Percentiles rank a stretch among this genome's conserved stretches.
These are phyloP conservation scores for Entomortierella parvispora DNA, from an alignment of 192 early-diverging fungal species.

Conservation along the genomic window DNA sequence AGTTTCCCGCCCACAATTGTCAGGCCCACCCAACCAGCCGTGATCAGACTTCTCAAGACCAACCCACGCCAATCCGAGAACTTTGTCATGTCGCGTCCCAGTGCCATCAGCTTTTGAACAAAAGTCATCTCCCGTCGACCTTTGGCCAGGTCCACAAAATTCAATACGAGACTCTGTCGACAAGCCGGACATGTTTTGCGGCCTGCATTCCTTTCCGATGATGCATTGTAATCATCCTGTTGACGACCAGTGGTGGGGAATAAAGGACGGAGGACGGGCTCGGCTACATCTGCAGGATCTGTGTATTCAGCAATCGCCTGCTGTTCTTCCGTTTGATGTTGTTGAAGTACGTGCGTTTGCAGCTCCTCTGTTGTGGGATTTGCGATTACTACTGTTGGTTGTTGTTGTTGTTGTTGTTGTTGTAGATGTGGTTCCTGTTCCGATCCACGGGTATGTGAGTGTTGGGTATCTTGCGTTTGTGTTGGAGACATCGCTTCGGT, in stretches of 20 bases:
- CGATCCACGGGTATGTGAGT: not conserved
- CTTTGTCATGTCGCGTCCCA: constrained; percentile 43
- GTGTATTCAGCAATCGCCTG: constrained; percentile 4
- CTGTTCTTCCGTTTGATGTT: not conserved
- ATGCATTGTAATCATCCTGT: constrained; percentile 12
- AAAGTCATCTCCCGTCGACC: constrained; percentile 42
- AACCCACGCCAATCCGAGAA: constrained; percentile 50
- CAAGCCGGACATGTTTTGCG: constrained; percentile 46
- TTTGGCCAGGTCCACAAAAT: constrained; percentile 43
- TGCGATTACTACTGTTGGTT: not conserved
- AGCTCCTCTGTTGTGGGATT: not conserved
- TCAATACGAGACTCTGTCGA: constrained; percentile 41
- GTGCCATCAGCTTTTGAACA: constrained; percentile 18
- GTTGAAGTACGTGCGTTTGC: not conserved
- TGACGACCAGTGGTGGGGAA: constrained; percentile 21
- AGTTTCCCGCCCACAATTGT: constrained; percentile 47
- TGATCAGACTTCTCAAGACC: constrained; percentile 36
- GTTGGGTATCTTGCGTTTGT: too few relatives aligned
- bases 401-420: constrained; percentile 7
- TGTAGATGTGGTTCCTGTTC: not conserved
- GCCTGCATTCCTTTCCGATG: constrained; percentile 19
- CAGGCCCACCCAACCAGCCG: constrained; percentile 44
- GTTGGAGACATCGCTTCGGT: not conserved
- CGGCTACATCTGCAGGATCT: constrained; percentile 13
- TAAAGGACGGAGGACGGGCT: constrained; percentile 36